Evolutionary conservation across 2,329 filamentous ascomycete genomes (phyloP).

Genomic region (Septoria linicola): DNA sequence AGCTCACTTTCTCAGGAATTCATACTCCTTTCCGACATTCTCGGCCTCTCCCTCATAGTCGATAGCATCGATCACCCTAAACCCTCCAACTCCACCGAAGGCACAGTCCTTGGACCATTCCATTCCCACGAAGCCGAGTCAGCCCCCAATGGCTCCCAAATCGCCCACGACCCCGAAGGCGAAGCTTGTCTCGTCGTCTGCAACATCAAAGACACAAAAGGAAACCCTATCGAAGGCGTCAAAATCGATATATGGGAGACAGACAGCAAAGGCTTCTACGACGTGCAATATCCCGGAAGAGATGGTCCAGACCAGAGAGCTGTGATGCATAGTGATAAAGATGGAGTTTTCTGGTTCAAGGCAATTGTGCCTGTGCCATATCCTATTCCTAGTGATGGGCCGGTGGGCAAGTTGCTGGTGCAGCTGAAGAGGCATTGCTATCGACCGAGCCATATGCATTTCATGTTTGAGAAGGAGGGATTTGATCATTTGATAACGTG

Average conservation of each 20-base stretch:
- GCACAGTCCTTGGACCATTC: conserved; percentile 78
- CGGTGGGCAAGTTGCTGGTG: conserved; percentile 70
- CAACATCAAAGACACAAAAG: conserved; percentile 64
- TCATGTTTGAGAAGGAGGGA: conserved; percentile 80
- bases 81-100: conserved; percentile 67
- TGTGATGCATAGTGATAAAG: conserved; percentile 65
- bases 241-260: conserved; percentile 86
- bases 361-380: conserved; percentile 83
- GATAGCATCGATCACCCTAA: conserved; percentile 84
- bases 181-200: conserved; percentile 72
- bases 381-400: conserved; percentile 79
- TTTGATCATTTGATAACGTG: conserved; percentile 83
- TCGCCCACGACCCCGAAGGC: conserved; percentile 68
- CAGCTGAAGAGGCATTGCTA: conserved; percentile 71
- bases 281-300: conserved; percentile 70
- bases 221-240: conserved; percentile 62
- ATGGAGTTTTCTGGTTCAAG: conserved; percentile 81
- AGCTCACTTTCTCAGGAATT: conserved; percentile 52
- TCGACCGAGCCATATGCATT: conserved; percentile 77
- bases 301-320: conserved; percentile 69
- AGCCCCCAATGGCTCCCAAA: conserved; percentile 56
- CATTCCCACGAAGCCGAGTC: conserved; percentile 73
- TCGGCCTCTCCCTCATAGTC: conserved; percentile 76
- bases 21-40: conserved; percentile 76
- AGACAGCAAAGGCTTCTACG: conserved; percentile 75